A percentile compares a stretch with the other conserved stretches of the same genome.
Conservation (phyloP, 371 early-diverging fungal genomes). For the Rhizopus arrhizus region DNA sequence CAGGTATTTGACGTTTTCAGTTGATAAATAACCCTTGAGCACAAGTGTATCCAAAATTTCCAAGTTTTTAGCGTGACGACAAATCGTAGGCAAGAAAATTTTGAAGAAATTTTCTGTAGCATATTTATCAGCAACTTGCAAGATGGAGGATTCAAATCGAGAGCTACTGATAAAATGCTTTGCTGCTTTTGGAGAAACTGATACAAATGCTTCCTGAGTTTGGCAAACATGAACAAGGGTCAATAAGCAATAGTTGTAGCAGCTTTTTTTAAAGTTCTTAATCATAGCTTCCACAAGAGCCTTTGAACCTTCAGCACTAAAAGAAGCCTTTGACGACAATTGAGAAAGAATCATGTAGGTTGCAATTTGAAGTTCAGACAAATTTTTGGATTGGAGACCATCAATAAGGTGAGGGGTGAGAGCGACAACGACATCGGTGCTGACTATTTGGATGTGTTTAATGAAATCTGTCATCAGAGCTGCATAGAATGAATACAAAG, state of each 20-base stretch:
- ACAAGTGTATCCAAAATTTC: constrained; percentile 47
- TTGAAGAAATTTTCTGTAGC: constrained; percentile 57
- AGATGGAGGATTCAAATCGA: constrained; percentile 35
- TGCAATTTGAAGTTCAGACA: constrained; percentile 61
- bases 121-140: constrained; percentile 55
- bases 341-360: constrained; percentile 74
- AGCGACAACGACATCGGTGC: constrained; percentile 48
- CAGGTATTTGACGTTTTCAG: constrained; percentile 44
- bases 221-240: constrained; percentile 69
- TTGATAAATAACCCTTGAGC: constrained; percentile 45
- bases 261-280: constrained; percentile 31
- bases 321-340: constrained; percentile 54
- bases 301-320: constrained; percentile 54
- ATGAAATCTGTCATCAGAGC: constrained; percentile 66
- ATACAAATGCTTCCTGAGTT: constrained; percentile 57
- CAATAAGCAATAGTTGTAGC: constrained; percentile 52
- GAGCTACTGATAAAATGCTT: constrained; percentile 37
- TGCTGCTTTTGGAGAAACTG: constrained; percentile 48
- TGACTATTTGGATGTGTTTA: constrained; percentile 48
- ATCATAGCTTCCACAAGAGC: constrained; percentile 52
- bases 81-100: constrained; percentile 37
- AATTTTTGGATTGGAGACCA: constrained; percentile 46
- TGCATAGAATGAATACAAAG: constrained; percentile 69
- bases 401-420: constrained; percentile 65
- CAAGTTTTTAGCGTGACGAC: constrained; percentile 32